These are phyloP conservation scores for Fusarium humuli DNA, from an alignment of 2,329 filamentous ascomycete species.

Conservation along the genomic window DNA sequence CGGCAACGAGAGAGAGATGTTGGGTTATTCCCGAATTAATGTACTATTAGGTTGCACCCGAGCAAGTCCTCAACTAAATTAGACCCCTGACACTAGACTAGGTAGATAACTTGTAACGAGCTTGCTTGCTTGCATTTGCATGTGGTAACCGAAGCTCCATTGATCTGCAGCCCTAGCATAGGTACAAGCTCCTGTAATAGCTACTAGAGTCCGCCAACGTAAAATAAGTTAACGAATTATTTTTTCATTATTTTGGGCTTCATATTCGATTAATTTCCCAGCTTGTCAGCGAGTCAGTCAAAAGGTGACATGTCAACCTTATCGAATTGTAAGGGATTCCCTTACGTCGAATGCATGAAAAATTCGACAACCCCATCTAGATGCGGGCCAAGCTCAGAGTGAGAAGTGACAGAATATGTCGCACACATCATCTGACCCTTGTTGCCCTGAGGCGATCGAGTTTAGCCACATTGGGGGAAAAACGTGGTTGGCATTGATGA, in stretches of 20 bases:
- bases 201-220: background rate
- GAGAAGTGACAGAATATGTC: constrained; percentile 3
- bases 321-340: constrained; percentile 1
- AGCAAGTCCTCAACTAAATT: constrained; percentile 6
- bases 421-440: background rate
- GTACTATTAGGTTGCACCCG: background rate
- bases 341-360: constrained; percentile 24
- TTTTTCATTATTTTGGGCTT: background rate
- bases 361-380: constrained; percentile 1
- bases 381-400: background rate
- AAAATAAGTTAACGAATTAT: background rate
- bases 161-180: background rate
- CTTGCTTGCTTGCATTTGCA: constrained; percentile 16
- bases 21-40: background rate
- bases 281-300: background rate
- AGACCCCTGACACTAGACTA: constrained; percentile 4
- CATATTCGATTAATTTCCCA: background rate
- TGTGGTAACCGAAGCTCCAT: constrained; percentile 12
- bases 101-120: constrained; percentile 4
- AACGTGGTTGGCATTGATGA: constrained; percentile 5
- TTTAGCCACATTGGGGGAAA: background rate
- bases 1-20: background rate
- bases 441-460: background rate
- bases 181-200: background rate
- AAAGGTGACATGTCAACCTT: constrained; percentile 9